Conservation (phyloP, 2,329 filamentous ascomycete genomes). For the Chaetomiaceae sp. region DNA sequence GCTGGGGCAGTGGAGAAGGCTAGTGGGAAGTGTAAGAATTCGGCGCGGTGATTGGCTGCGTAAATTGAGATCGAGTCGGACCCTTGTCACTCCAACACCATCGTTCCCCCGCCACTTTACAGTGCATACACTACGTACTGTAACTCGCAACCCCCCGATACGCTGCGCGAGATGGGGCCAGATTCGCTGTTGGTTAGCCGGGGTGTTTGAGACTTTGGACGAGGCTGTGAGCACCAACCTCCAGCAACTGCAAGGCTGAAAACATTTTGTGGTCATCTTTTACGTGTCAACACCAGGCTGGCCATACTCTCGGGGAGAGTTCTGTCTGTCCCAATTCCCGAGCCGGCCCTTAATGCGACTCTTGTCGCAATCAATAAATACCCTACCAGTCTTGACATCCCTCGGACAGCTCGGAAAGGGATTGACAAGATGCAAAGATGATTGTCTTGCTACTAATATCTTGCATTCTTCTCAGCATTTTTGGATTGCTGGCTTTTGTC, state of each 20-base stretch:
- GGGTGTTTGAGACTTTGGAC: too few species aligned
- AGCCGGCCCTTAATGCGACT: too few species aligned
- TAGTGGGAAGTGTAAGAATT: not conserved
- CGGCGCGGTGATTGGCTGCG: constrained; percentile 4
- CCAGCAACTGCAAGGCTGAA: not conserved
- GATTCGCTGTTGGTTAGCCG: too few species aligned
- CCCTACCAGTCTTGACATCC: too few species aligned
- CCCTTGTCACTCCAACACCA: not conserved
- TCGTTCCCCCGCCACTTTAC: not conserved
- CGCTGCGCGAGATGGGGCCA: not conserved
- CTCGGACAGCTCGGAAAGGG: too few species aligned
- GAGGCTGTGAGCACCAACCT: not conserved
- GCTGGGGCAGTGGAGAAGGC: constrained; percentile 3
- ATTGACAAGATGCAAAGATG: constrained; percentile 9
- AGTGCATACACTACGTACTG: too few species aligned
- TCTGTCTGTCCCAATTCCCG: too few species aligned
- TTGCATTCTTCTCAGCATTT: constrained; percentile 18
- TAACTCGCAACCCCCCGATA: too few species aligned
- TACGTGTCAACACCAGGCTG: too few species aligned
- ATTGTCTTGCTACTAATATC: constrained; percentile 7
- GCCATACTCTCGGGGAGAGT: too few species aligned
- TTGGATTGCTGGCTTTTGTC: constrained; percentile 10
- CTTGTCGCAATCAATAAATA: too few species aligned
- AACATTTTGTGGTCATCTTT: too few species aligned
- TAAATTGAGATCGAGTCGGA: not conserved